These are phyloP conservation scores for Pseudozyma thailandica DNA, from an alignment of 1,284 basidiomycete genomes.

Conservation along the genomic window DNA sequence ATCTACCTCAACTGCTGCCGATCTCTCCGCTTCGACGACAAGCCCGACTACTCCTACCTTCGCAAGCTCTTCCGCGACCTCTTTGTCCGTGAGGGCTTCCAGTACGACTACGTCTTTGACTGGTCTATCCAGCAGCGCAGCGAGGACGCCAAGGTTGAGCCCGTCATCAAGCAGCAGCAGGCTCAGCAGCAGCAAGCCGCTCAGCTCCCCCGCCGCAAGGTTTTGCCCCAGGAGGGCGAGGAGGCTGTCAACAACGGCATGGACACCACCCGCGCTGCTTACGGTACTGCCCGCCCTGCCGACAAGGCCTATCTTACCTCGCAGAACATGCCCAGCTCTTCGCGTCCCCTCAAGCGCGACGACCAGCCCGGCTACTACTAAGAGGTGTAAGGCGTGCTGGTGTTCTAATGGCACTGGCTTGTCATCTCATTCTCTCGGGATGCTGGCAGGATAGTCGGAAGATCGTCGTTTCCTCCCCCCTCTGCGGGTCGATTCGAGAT, in stretches of 20 bases:
- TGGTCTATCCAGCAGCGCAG: slow-evolving; percentile 67
- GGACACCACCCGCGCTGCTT: slow-evolving; percentile 53
- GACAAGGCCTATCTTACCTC: slow-evolving; percentile 51
- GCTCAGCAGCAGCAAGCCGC: slow-evolving; percentile 48
- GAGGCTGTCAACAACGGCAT: slow-evolving; percentile 48
- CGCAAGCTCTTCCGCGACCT: slow-evolving; percentile 69
- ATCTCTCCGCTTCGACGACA: slow-evolving; percentile 68
- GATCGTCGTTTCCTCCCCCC: neutral
- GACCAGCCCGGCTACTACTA: slow-evolving; percentile 53
- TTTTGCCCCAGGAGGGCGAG: slow-evolving; percentile 58
- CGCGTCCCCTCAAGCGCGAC: slow-evolving; percentile 48
- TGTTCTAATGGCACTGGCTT: slow-evolving; percentile 4
- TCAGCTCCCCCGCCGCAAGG: slow-evolving; percentile 66
- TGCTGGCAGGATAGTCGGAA: neutral
- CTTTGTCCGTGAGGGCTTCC: slow-evolving; percentile 68
- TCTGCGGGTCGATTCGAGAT: neutral
- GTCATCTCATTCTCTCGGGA: neutral
- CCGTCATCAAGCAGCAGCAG: slow-evolving; percentile 48
- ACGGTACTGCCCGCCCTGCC: slow-evolving; percentile 46
- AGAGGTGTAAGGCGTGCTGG: slow-evolving; percentile 7
- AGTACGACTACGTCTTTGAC: slow-evolving; percentile 69
- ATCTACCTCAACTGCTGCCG: slow-evolving; percentile 69
- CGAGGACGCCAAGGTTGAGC: slow-evolving; percentile 57
- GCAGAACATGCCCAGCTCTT: slow-evolving; percentile 45
- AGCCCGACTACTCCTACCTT: slow-evolving; percentile 68